phyloP scores from a whole-genome alignment of 371 early-diverging fungal species.

The Mucor racemosus region DNA sequence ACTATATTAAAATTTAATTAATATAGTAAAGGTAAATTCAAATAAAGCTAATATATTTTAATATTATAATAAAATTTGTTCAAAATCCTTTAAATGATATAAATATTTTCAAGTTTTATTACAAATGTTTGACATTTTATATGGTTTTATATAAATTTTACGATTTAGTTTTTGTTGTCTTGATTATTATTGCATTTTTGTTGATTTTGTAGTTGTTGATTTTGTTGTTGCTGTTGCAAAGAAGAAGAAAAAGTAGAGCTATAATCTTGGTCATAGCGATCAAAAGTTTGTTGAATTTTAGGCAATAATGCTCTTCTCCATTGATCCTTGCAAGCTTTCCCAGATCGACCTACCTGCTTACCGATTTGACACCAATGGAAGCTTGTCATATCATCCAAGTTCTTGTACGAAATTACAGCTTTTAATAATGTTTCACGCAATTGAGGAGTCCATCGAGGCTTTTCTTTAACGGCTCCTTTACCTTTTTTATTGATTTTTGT shows the following conservation, averaged over 20 bases:
- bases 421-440: constrained; percentile 28
- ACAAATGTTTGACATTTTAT: not conserved
- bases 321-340: constrained; percentile 53
- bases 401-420: constrained; percentile 38
- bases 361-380: constrained; percentile 44
- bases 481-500: not conserved
- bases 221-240: not conserved
- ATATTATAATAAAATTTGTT: too few relatives aligned
- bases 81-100: too few relatives aligned
- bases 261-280: not conserved
- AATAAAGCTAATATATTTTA: too few relatives aligned
- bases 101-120: not conserved
- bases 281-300: constrained; percentile 13
- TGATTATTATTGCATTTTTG: not conserved
- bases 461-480: constrained; percentile 11
- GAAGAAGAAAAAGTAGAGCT: not conserved
- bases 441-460: constrained; percentile 40
- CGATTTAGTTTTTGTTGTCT: not conserved
- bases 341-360: constrained; percentile 25
- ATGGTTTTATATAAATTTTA: not conserved
- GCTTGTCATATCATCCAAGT: constrained; percentile 40
- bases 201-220: not conserved
- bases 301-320: constrained; percentile 49
- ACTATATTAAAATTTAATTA: too few relatives aligned
- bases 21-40: too few relatives aligned